Base-by-base conservation (phyloP, 805 yeast genomes). In the Ogataea degrootiae region DNA sequence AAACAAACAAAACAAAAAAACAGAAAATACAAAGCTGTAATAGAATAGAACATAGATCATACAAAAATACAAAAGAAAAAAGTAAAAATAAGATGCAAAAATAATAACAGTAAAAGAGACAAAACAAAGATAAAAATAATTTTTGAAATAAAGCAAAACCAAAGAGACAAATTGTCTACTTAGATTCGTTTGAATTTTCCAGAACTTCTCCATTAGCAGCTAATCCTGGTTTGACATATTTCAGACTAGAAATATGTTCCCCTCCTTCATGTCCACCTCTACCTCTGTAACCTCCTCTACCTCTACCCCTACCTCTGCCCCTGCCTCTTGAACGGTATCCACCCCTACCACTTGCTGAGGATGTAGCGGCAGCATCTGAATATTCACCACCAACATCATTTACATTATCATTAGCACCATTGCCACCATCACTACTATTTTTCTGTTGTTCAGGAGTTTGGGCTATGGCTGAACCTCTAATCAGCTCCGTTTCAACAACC, bases 161-260 rank as follows among this genome's bases (percentile, higher is more conserved):
- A 23, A n/a, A 21, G 8, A 9, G n/a, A 6, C 6, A 19, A 9
- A 19, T 19, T 19, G 21, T 21, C 16, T 38, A 38, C 17, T 14
- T 23, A 26, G 22, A 29, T 37, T 36, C 26, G 7, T 14, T 26
- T 36, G 7, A 14, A 23, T 11, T 34, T 9, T 35, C 16, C 38
- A 55, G 34, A 23, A 51, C 51, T 43, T 50, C 54, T 12, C 58
- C 58, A 29, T 50, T 52, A n/a, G 54, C 34, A 2, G 56, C 54
- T 8, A 58, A 51, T 5, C 61, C 63, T 4, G 63, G 63, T 44
- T 59, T 60, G 26, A 59, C 56, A 36, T 59, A 60, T 21, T 58
- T 58, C 34, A 52, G 44, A 34, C 54, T 54, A 5, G 40, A 35
- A 9, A 45, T 16, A 14, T 33, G 21, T 11, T 44, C 47, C 5